Base-by-base conservation (phyloP, 2,329 filamentous ascomycete genomes). In the Fusarium floridanum region DNA sequence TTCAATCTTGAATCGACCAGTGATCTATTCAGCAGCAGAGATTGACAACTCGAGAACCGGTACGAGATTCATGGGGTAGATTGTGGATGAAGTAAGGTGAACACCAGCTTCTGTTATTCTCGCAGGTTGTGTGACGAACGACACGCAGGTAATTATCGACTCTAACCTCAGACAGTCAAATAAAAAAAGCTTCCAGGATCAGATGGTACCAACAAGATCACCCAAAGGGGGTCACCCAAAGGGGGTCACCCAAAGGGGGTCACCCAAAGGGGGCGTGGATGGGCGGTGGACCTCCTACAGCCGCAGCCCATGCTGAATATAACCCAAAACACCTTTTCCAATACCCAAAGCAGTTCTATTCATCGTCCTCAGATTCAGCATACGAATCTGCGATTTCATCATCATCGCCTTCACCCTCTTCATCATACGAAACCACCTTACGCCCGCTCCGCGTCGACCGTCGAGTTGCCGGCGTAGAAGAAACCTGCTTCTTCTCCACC, bases 361-460 rank as follows among this genome's bases (percentile, higher is more conserved):
- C 62, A n/a, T 68, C 56, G 3, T 65, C 61, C 36, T 65, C 70
- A 24, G 64, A 66, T 43, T 70, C 68, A 10, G 43, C 41, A 48
- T 75, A 60, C 6, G 55, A 62, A 55, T 69, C 70, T 20, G 20
- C 61, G 32, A 71, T 68, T 63, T 76, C 41, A n/a, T 43, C 41
- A 22, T 43, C 66, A 27, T 72, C 64, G 34, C 67, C 71, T 20
- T 64, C 65, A 9, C 59, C 69, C 16, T 69, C 62, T 20, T 74
- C 64, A 3, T 73, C 68, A 5, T 76, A 74, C 4, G 62, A 73
- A 17, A 72, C 53, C 9, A 56, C 61, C 22, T 61, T 76, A 10
- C 68, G 74, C 24, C 70, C 68, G 7, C 66, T 64, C 14, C 75
- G 71, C 22, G 70, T 77, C 45, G 75, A 78, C 24, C 77, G 72